Evolutionary conservation across 441 rosid genomes (phyloP).

Genomic region (Sinapis alba): DNA sequence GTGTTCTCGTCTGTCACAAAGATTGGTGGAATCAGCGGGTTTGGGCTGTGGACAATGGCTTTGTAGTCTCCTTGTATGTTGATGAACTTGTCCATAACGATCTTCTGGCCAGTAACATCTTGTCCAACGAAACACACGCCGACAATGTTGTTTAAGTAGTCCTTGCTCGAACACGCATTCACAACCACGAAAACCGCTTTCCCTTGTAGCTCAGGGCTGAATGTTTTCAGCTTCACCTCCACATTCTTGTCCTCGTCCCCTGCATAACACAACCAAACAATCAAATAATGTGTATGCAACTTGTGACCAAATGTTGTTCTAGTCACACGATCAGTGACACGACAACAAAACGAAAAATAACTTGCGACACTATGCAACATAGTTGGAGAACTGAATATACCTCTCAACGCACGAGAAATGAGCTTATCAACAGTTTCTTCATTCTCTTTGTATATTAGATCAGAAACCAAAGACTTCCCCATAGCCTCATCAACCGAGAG

Average conservation of each 20-base stretch:
- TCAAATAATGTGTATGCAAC: slow-evolving; percentile 21
- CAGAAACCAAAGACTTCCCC: slow-evolving; percentile 87
- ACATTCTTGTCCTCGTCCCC: slow-evolving; percentile 92
- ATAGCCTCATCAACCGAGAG: slow-evolving; percentile 89
- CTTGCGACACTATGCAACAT: too few relatives aligned
- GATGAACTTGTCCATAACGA: slow-evolving; percentile 92
- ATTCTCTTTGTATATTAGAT: slow-evolving; percentile 73
- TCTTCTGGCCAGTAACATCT: slow-evolving; percentile 87
- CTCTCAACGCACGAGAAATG: slow-evolving; percentile 71
- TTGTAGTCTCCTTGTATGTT: slow-evolving; percentile 91
- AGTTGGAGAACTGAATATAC: slow-evolving; percentile 46
- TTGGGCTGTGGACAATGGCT: slow-evolving; percentile 94
- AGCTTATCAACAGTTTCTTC: slow-evolving; percentile 73
- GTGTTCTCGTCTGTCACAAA: slow-evolving; percentile 92
- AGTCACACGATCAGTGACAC: too few relatives aligned
- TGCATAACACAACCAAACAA: slow-evolving; percentile 41
- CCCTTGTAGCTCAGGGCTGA: slow-evolving; percentile 55
- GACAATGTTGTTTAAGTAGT: slow-evolving; percentile 75
- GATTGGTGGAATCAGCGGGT: slow-evolving; percentile 90
- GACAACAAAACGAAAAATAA: too few relatives aligned
- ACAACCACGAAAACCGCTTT: slow-evolving; percentile 83
- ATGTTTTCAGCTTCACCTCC: slow-evolving; percentile 85
- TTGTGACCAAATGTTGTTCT: too few relatives aligned
- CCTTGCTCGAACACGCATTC: slow-evolving; percentile 93
- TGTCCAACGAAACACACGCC: slow-evolving; percentile 96